Base-by-base conservation (phyloP, 2,329 filamentous ascomycete species). In the Pseudomassariella vexata region DNA sequence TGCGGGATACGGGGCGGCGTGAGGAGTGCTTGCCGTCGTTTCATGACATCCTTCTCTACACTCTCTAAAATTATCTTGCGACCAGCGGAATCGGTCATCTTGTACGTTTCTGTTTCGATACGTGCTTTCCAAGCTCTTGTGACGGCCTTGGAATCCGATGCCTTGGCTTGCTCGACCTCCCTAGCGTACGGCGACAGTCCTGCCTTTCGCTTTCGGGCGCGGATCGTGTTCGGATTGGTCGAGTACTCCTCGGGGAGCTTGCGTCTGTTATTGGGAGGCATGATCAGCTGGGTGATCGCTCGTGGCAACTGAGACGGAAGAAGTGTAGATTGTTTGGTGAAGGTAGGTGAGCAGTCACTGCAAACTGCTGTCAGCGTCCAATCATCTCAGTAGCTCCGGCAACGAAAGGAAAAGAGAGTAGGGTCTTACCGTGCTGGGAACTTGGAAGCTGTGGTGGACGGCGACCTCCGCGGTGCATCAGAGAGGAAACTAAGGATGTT, bases 201-300 rank as follows among this genome's bases (percentile, higher is more conserved):
- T 5, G 37, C 36, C 10, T 38, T 48, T 31, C 50, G 50, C 5
- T 19, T 21, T 4, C 47, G 44, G 4, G 41, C 44, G 5, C 47
- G 42, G 9, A 48, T 11, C 0, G 49, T 52, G 29, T 48, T 44
- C 3, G 31, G 36, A 23, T 55, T 53, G 0, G 35, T 49, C 0
- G 47, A 52, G 34, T 53, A 52, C 21, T 48, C 37, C 19, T 30
- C 18, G 9, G 42, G 32, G 3, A 23, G 28, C 23, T 46, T 49
- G 5, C 16, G 28, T 9, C 36, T 24, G 28, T 36, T 34, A 25
- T 35, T 32, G 12, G 30, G 9, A 6, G 20, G n/a, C 29, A 36
- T 36, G 10, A n/a, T 30, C 9, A 28, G 19, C 7, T 30, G 34
- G n/a, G n/a, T 11, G 32, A 31, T 9, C 24, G 20, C 14, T 28